Evolutionary conservation across 1,139 yeast species (phyloP).

Genomic region (Keqinozyma sinolaborantium): DNA sequence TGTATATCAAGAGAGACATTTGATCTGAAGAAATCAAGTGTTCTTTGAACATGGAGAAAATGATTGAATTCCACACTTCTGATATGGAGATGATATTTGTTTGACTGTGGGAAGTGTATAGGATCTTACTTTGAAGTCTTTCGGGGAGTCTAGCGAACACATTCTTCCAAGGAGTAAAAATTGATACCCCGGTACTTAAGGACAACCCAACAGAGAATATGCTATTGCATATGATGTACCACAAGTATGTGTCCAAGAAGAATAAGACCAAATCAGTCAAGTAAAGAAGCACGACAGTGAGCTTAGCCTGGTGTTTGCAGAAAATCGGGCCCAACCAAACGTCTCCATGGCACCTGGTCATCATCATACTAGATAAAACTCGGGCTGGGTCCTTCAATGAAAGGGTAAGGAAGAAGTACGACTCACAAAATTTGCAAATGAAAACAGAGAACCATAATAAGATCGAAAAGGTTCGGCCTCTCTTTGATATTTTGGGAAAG

Average conservation of each 20-base stretch:
- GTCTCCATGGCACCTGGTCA: slow-evolving; percentile 65
- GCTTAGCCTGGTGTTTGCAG: slow-evolving; percentile 58
- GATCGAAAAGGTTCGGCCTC: slow-evolving; percentile 31
- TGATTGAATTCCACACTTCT: slow-evolving; percentile 77
- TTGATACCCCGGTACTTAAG: slow-evolving; percentile 71
- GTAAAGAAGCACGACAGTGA: slow-evolving; percentile 53
- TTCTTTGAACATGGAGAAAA: slow-evolving; percentile 73
- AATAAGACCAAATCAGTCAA: slow-evolving; percentile 70
- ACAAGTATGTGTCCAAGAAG: slow-evolving; percentile 80
- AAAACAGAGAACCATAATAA: slow-evolving; percentile 69
- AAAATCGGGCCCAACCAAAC: slow-evolving; percentile 42
- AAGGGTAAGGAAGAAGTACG: slow-evolving; percentile 75
- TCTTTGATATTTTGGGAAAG: slow-evolving; percentile 47
- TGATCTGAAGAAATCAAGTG: slow-evolving; percentile 75
- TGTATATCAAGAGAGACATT: slow-evolving; percentile 48
- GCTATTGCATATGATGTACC: slow-evolving; percentile 85
- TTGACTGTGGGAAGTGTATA: slow-evolving; percentile 37
- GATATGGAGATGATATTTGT: slow-evolving; percentile 54
- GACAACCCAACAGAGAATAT: slow-evolving; percentile 69
- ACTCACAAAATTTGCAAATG: slow-evolving; percentile 70
- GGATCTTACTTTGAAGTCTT: slow-evolving; percentile 62
- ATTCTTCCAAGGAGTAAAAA: slow-evolving; percentile 85
- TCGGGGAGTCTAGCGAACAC: slow-evolving; percentile 72
- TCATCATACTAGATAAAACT: slow-evolving; percentile 56
- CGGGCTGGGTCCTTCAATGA: slow-evolving; percentile 78